Conservation (phyloP, 106 monocot genomes). For the Dendrobium catenatum region DNA sequence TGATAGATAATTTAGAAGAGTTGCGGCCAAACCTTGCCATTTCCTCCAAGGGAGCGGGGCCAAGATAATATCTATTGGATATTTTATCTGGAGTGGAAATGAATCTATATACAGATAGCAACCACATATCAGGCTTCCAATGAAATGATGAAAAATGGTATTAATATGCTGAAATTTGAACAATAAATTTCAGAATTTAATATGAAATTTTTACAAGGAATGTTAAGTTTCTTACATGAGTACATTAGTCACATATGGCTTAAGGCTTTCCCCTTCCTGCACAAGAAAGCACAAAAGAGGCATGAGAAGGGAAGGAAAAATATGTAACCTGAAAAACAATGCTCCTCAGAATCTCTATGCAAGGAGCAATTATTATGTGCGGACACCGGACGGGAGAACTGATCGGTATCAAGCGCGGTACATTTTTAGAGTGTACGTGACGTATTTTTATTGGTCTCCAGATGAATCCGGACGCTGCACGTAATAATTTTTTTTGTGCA, state of each 20-base stretch:
- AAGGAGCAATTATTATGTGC: no score
- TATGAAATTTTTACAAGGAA: background rate
- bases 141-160: background rate
- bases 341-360: background rate
- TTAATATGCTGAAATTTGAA: background rate
- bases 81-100: conserved; percentile 55
- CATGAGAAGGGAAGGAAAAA: background rate
- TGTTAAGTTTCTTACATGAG: conserved; percentile 45
- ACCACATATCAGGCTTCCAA: background rate
- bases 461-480: no score
- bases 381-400: no score
- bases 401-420: no score
- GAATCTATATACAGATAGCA: conserved; percentile 36
- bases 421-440: no score
- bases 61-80: conserved; percentile 71
- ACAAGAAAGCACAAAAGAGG: conserved; percentile 4
- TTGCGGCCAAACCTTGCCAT: conserved; percentile 66
- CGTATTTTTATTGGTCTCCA: no score
- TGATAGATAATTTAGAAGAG: background rate
- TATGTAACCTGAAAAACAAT: background rate
- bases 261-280: conserved; percentile 48
- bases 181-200: background rate
- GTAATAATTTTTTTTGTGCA: no score
- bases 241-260: conserved; percentile 52
- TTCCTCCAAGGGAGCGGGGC: conserved; percentile 78